Evolutionary conservation across 148 eudicot species (phyloP), one percentile per base, ranked within the genome.

Genomic region (Spergularia marina): DNA sequence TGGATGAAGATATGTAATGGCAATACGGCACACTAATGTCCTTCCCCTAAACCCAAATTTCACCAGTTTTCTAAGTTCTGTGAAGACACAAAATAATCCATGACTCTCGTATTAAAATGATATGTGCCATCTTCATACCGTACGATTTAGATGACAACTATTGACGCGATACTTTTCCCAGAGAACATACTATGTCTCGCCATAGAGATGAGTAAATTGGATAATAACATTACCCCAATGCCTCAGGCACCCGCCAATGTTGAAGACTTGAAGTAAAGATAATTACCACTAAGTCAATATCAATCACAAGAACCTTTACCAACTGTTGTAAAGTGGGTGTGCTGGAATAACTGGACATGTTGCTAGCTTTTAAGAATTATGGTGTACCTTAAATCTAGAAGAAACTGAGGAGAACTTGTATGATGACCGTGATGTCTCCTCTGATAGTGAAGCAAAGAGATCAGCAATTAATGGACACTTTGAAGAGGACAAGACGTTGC

Each of bases 391-490:
- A 71, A 95, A 95, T 71, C 99, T 86, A 59, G 93, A 82, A 76
- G 97, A 89, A 74, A 95, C 97, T 17, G 99, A 95, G 53, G 99
- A 88, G 72, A 95, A 95, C 81, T 90, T 95, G 91, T 90, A 95
- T 17, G 99, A 95, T 56, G 99, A 95, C 71, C 97, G 90, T 36
- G 96, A 82, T 21, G 98, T 78, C 79, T 90, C 97, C 82, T 90
- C 97, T 14, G 94, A 85, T 53, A 89, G 49, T 51, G 86, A 77
- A 64, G 91, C 87, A 73, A 92, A 95, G 71, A 95, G 96, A 71
- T 88, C 91, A 73, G 91, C 85, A 77, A 95, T 69, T 51, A 95
- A 91, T 30, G 88, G 73, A 76, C 97, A 90, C 77, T 85, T 89
- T 12, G 99, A 95, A 63, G 91, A 86, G 70, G 94, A 91, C 59